Conservation (phyloP, 192 early-diverging fungal genomes). For the Coemansia sp. region DNA sequence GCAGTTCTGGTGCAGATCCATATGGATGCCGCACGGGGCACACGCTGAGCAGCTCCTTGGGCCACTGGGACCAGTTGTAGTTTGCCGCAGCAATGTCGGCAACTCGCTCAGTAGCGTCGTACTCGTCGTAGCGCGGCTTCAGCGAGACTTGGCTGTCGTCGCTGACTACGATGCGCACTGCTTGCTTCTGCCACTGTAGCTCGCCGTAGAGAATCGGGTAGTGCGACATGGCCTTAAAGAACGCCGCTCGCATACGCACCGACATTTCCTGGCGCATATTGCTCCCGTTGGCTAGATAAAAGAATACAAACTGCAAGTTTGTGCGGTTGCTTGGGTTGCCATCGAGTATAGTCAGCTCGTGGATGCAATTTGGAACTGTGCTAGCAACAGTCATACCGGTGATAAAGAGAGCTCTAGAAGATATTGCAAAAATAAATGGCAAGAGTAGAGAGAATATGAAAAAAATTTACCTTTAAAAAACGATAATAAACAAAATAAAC, state of each 20-base stretch:
- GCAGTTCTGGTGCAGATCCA: background rate
- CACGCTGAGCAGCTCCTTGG: conserved; percentile 21
- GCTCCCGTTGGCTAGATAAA: conserved; percentile 10
- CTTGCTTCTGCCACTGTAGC: background rate
- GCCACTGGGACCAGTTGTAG: conserved; percentile 37
- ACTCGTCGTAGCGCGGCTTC: conserved; percentile 23
- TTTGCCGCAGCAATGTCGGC: conserved; percentile 11
- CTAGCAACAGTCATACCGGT: background rate
- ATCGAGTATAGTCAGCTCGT: conserved; percentile 30
- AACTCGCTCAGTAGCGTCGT: conserved; percentile 2
- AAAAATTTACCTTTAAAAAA: background rate
- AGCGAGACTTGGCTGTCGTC: background rate
- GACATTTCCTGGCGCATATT: background rate
- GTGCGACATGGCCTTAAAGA: conserved; percentile 18
- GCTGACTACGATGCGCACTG: conserved; percentile 7
- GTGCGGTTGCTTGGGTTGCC: conserved; percentile 32
- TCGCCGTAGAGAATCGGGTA: conserved; percentile 39
- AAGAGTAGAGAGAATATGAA: background rate
- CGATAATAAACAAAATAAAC: background rate
- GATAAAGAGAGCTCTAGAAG: background rate
- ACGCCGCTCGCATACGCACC: conserved; percentile 10
- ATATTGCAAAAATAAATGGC: too few relatives aligned
- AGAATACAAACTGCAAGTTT: conserved; percentile 46
- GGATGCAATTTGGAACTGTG: background rate
- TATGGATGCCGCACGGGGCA: conserved; percentile 2